Percentiles rank a stretch among this genome's conserved stretches.
phyloP scores from a whole-genome alignment of 805 yeast genomes.

The Tetrapisispora phaffii region DNA sequence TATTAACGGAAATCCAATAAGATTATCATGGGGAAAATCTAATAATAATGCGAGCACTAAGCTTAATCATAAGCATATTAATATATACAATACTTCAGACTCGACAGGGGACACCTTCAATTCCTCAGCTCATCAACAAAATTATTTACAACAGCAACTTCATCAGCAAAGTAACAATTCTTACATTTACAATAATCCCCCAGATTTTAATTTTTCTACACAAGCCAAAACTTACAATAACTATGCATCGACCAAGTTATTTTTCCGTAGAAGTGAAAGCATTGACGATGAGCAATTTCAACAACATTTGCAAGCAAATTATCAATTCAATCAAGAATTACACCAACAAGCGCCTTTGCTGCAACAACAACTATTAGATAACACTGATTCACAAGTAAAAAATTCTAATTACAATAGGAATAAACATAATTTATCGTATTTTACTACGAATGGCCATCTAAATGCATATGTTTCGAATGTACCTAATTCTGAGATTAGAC shows the following conservation, averaged over 20 bases:
- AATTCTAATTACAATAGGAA: not conserved
- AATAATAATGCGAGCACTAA: not conserved
- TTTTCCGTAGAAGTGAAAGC: not conserved
- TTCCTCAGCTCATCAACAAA: not conserved
- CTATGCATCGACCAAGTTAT: not conserved
- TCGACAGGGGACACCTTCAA: not conserved
- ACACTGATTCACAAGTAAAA: not conserved
- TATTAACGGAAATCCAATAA: slow-evolving; percentile 62
- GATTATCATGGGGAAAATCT: slow-evolving; percentile 65
- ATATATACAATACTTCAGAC: not conserved
- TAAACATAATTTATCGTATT: not conserved
- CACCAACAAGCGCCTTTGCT: not conserved
- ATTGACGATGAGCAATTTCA: not conserved
- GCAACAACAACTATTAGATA: slow-evolving; percentile 1
- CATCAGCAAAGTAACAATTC: not conserved
- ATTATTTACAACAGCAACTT: not conserved
- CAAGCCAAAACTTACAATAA: not conserved
- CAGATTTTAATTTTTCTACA: not conserved
- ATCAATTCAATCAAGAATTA: not conserved
- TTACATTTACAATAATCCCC: not conserved
- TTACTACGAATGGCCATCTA: not conserved
- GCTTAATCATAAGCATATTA: not conserved
- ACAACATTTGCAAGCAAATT: not conserved
- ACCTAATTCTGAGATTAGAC: not conserved
- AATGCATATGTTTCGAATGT: not conserved